phyloP scores from a whole-genome alignment of 805 yeast species.

The Ogataea ramenticola region DNA sequence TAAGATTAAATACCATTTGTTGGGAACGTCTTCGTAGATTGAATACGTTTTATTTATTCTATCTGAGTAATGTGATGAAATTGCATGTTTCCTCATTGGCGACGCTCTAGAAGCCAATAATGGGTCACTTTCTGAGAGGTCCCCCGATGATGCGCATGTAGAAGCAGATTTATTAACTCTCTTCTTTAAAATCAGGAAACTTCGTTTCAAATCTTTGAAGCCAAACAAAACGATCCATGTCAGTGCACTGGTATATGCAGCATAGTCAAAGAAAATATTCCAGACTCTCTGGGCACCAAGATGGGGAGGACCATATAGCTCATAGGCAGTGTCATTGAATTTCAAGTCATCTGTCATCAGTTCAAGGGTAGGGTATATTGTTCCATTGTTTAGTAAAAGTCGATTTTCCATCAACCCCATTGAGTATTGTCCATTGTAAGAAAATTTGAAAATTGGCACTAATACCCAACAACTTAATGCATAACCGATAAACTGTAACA shows the following conservation, averaged over 20 bases:
- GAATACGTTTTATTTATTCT: constrained; percentile 35
- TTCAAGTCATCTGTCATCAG: constrained; percentile 31
- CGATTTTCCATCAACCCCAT: constrained; percentile 42
- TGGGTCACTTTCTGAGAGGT: too few relatives aligned
- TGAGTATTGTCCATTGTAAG: constrained; percentile 20
- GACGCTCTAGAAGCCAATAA: too few relatives aligned
- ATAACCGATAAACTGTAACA: constrained; percentile 40
- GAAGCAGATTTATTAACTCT: background rate
- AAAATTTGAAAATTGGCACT: constrained; percentile 41
- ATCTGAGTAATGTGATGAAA: constrained; percentile 26
- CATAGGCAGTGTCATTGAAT: constrained; percentile 40
- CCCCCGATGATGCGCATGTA: background rate
- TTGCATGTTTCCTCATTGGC: constrained; percentile 4
- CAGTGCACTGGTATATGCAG: constrained; percentile 42
- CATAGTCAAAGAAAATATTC: constrained; percentile 47
- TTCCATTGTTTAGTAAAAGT: constrained; percentile 31
- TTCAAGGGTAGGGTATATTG: constrained; percentile 33
- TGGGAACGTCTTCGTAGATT: constrained; percentile 34
- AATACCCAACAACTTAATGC: constrained; percentile 40
- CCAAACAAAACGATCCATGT: constrained; percentile 33
- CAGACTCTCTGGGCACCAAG: constrained; percentile 43
- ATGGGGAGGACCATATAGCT: constrained; percentile 35
- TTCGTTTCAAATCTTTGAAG: constrained; percentile 12
- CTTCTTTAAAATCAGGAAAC: constrained; percentile 5
- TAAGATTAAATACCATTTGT: constrained; percentile 32